A percentile compares a stretch with the other conserved stretches of the same genome.
These are phyloP conservation scores for Penicillium sp. DNA, from an alignment of 2,329 filamentous ascomycete species.

Conservation along the genomic window DNA sequence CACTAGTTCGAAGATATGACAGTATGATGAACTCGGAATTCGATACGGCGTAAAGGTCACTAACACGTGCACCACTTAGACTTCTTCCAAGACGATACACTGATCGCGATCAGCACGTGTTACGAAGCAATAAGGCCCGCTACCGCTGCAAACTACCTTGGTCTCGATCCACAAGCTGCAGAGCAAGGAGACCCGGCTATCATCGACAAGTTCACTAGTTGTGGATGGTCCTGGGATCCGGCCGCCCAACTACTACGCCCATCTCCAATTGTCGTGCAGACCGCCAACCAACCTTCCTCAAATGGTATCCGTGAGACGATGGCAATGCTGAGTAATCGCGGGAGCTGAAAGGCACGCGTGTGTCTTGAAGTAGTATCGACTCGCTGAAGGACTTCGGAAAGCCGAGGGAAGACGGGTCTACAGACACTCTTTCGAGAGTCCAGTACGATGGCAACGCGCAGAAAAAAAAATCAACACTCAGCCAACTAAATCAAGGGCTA, in stretches of 20 bases:
- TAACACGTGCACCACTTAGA: slow-evolving; percentile 20
- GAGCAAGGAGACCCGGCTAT: slow-evolving; percentile 30
- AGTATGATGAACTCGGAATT: slow-evolving; percentile 27
- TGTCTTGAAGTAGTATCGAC: not conserved
- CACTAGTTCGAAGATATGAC: slow-evolving; percentile 38
- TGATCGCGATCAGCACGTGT: slow-evolving; percentile 41
- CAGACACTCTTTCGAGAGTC: not conserved
- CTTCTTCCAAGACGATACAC: slow-evolving; percentile 42
- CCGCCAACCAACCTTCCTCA: slow-evolving; percentile 15
- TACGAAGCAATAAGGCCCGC: slow-evolving; percentile 43
- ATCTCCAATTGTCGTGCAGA: slow-evolving; percentile 27
- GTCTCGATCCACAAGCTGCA: slow-evolving; percentile 32
- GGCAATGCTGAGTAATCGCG: slow-evolving; percentile 34
- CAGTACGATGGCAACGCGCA: not conserved
- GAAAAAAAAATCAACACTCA: not conserved
- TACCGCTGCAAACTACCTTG: slow-evolving; percentile 39
- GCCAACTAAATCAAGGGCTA: slow-evolving; percentile 8
- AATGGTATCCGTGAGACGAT: slow-evolving; percentile 37
- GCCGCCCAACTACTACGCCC: slow-evolving; percentile 37
- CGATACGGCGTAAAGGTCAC: not conserved
- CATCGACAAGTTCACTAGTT: slow-evolving; percentile 36
- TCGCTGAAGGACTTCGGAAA: slow-evolving; percentile 12
- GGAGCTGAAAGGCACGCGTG: slow-evolving; percentile 20
- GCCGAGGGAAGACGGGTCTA: slow-evolving; percentile 6
- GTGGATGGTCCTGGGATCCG: slow-evolving; percentile 43